Evolutionary conservation across 192 early-diverging fungal species (phyloP).

Genomic region (Gamsiella multidivaricata): DNA sequence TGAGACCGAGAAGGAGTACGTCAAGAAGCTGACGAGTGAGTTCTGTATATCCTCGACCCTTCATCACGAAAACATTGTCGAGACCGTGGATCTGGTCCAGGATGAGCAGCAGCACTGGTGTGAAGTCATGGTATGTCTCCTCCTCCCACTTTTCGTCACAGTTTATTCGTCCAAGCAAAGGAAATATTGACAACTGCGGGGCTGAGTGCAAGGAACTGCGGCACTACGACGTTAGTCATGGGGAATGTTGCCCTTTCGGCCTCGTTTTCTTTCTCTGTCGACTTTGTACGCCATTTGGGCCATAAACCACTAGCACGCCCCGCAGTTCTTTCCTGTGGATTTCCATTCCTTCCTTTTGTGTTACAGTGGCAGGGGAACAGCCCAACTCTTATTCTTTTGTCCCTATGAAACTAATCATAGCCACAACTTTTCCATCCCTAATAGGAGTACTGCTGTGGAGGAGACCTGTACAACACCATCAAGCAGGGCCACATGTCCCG

Average conservation of each 20-base stretch:
- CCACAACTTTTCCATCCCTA: neutral
- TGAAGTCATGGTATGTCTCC: constrained; percentile 72
- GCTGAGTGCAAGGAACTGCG: too few relatives aligned
- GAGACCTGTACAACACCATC: constrained; percentile 89
- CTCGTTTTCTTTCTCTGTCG: neutral
- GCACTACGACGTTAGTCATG: too few relatives aligned
- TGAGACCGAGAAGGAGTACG: constrained; percentile 93
- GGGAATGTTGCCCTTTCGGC: neutral
- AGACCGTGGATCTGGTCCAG: constrained; percentile 95
- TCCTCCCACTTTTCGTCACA: neutral
- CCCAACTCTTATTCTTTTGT: neutral
- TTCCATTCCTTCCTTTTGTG: constrained; percentile 4
- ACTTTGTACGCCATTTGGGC: constrained; percentile 4
- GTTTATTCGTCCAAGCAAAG: neutral
- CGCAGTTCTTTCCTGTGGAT: too few relatives aligned
- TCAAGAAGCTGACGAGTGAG: constrained; percentile 95
- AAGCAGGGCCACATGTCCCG: constrained; percentile 78
- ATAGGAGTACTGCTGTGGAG: constrained; percentile 88
- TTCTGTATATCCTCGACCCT: constrained; percentile 95
- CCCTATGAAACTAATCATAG: neutral
- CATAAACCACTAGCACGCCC: too few relatives aligned
- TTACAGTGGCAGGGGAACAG: neutral
- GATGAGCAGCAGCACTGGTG: constrained; percentile 88
- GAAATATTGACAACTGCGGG: too few relatives aligned
- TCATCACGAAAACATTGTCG: constrained; percentile 90